Evolutionary conservation across 164 flowering plant species (phyloP).

Genomic region (Tinospora cordifolia): DNA sequence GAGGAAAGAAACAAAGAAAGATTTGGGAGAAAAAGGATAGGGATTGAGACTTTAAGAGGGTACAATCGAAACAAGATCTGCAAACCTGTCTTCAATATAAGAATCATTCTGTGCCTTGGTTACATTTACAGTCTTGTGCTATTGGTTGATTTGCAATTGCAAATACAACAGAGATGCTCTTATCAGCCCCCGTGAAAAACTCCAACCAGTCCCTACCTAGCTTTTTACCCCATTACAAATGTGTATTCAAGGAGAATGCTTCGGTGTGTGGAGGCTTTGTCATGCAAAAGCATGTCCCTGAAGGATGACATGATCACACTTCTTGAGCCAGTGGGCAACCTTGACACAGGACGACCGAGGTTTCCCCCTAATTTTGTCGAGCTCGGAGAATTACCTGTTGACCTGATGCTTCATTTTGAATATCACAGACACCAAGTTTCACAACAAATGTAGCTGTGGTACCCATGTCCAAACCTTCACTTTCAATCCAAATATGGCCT

Average conservation of each 20-base stretch:
- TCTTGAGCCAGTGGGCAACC: neutral
- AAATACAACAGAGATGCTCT: neutral
- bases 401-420: conserved; percentile 21
- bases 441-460: conserved; percentile 35
- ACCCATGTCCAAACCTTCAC: conserved; percentile 57
- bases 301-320: neutral
- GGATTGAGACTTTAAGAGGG: neutral
- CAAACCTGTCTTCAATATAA: neutral
- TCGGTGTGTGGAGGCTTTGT: neutral
- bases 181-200: neutral
- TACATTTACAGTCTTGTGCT: neutral
- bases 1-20: neutral
- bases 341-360: conserved; percentile 1
- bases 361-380: conserved; percentile 23
- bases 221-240: neutral
- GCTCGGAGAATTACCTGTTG: conserved; percentile 19
- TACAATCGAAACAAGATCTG: neutral
- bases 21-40: neutral
- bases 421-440: conserved; percentile 24
- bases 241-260: neutral
- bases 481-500: conserved; percentile 67
- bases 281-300: neutral
- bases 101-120: neutral
- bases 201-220: neutral
- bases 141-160: neutral